These are phyloP conservation scores for Trichoderma sp. DNA, from an alignment of 2,329 filamentous ascomycete species.

Conservation along the genomic window DNA sequence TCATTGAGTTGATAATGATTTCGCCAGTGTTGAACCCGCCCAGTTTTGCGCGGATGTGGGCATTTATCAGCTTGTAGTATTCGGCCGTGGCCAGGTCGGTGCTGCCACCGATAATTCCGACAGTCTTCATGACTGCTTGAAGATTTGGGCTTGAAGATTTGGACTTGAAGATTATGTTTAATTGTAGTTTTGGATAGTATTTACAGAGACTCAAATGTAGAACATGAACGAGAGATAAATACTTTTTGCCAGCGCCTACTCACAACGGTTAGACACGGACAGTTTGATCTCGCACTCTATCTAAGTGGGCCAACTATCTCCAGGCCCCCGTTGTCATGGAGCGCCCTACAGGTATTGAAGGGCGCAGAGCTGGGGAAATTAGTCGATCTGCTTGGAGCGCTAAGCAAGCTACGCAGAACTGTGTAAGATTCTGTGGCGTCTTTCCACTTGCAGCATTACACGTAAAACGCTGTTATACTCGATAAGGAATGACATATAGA, in stretches of 20 bases:
- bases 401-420: not conserved
- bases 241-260: not conserved
- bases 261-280: not conserved
- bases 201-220: not conserved
- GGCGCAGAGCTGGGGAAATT: not conserved
- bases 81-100: conserved; percentile 32
- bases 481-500: not conserved
- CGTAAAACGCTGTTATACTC: not conserved
- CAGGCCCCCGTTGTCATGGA: conserved; percentile 1
- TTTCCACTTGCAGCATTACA: not conserved
- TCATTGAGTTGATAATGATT: conserved; percentile 32
- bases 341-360: not conserved
- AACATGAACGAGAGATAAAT: not conserved
- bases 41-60: conserved; percentile 26
- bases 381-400: not conserved
- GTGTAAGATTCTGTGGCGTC: not conserved
- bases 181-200: not conserved
- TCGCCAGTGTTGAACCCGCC: conserved; percentile 31
- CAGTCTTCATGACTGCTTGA: conserved; percentile 28
- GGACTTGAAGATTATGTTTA: not conserved
- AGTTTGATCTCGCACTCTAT: not conserved
- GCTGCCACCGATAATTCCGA: conserved; percentile 33
- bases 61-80: conserved; percentile 32
- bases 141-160: not conserved
- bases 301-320: conserved; percentile 1